phyloP scores from a whole-genome alignment of 495 filamentous ascomycete species.

The Aspergillus bridgeri region DNA sequence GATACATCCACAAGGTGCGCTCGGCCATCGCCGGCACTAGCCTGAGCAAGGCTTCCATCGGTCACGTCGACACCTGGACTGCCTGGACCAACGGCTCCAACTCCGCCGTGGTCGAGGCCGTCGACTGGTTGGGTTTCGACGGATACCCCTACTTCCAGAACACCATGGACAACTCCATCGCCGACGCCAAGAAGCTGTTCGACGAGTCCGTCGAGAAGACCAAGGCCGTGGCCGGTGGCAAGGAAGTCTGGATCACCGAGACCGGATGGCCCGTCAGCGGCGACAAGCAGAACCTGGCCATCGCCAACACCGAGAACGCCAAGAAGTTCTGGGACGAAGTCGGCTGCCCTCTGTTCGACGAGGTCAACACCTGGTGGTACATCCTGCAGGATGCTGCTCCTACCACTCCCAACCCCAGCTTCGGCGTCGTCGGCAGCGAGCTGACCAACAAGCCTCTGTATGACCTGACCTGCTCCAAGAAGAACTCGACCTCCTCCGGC shows the following conservation, averaged over 20 bases:
- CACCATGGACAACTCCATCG: conserved; percentile 63
- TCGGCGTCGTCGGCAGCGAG: conserved; percentile 57
- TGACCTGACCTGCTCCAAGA: conserved; percentile 56
- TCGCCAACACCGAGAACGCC: conserved; percentile 65
- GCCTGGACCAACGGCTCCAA: conserved; percentile 75
- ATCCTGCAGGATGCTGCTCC: conserved; percentile 61
- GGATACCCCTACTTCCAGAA: conserved; percentile 73
- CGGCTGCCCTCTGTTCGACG: conserved; percentile 67
- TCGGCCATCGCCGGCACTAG: conserved; percentile 54
- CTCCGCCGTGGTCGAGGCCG: conserved; percentile 61
- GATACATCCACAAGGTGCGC: conserved; percentile 65
- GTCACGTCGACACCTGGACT: conserved; percentile 93
- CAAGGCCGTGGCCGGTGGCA: conserved; percentile 53
- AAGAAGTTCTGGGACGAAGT: conserved; percentile 76
- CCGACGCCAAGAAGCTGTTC: conserved; percentile 59
- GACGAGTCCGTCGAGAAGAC: conserved; percentile 58
- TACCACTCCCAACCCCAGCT: conserved; percentile 61
- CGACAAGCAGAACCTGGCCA: conserved; percentile 53
- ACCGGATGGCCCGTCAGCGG: conserved; percentile 83
- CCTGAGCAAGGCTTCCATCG: conserved; percentile 56
- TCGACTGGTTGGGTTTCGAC: conserved; percentile 78
- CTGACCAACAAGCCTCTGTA: conserved; percentile 58
- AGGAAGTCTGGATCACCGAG: conserved; percentile 86
- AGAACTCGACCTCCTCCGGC: conserved; percentile 18
- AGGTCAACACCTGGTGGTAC: conserved; percentile 71